phyloP scores from a whole-genome alignment of 148 eudicot species.

The Chenopodium formosanum region DNA sequence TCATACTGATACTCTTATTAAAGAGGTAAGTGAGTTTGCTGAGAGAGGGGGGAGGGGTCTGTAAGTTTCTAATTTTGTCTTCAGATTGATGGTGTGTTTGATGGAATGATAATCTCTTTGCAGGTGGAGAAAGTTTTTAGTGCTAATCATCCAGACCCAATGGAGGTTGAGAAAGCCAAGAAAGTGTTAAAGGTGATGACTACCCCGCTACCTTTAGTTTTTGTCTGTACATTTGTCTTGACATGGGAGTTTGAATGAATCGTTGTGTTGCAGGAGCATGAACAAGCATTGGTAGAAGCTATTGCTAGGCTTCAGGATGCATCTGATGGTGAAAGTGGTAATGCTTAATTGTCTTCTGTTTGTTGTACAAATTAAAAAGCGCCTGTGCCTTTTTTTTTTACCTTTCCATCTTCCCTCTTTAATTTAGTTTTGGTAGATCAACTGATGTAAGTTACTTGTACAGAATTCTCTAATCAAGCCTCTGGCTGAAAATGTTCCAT shows the following conservation, averaged over 20 bases:
- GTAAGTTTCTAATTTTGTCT: neutral
- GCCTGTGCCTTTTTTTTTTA: neutral
- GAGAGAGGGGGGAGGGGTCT: neutral
- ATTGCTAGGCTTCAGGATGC: conserved; percentile 76
- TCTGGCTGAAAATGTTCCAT: neutral
- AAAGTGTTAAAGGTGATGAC: conserved; percentile 63
- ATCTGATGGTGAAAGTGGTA: conserved; percentile 89
- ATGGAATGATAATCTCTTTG: conserved; percentile 24
- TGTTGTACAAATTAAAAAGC: conserved; percentile 30
- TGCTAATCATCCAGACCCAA: conserved; percentile 56
- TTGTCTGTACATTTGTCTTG: neutral
- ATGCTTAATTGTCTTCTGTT: conserved; percentile 36
- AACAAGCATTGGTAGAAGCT: conserved; percentile 70
- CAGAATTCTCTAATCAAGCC: conserved; percentile 7
- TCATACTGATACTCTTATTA: conserved; percentile 62
- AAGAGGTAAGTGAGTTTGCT: conserved; percentile 42
- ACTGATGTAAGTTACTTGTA: conserved; percentile 24
- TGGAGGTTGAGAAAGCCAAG: conserved; percentile 75
- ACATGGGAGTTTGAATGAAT: neutral
- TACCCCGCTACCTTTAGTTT: conserved; percentile 9
- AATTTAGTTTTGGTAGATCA: conserved; percentile 15
- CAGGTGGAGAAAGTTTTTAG: conserved; percentile 67
- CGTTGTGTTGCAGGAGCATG: conserved; percentile 64
- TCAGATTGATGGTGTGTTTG: conserved; percentile 8
- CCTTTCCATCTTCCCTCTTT: neutral